Evolutionary conservation across 106 monocot species (phyloP).

Genomic region (Dioscorea dumetorum): DNA sequence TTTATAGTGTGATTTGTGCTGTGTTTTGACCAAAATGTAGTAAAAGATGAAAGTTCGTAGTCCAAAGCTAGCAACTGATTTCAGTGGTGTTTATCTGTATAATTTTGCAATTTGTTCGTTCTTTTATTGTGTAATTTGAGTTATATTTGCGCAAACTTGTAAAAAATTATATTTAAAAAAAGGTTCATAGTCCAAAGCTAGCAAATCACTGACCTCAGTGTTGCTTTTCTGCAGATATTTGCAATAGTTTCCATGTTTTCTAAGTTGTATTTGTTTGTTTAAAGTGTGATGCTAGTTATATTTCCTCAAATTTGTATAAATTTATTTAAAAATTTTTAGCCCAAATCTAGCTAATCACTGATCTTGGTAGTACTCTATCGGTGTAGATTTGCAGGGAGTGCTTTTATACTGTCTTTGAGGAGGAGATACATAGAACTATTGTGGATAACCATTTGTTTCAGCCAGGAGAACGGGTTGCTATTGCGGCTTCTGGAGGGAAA

Average conservation of each 20-base stretch:
- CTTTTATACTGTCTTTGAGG: conserved; percentile 85
- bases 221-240: background rate
- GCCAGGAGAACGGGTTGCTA: conserved; percentile 82
- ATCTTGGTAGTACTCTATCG: background rate
- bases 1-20: background rate
- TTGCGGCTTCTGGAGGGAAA: conserved; percentile 99
- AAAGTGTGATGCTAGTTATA: background rate
- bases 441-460: conserved; percentile 79
- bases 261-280: background rate
- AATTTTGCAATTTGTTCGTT: background rate
- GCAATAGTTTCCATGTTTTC: background rate
- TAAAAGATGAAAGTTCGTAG: background rate
- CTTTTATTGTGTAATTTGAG: background rate
- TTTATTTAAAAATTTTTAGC: no score
- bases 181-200: background rate
- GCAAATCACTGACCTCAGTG: background rate
- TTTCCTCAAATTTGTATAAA: background rate
- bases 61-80: background rate
- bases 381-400: conserved; percentile 92
- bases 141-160: background rate
- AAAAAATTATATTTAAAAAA: background rate
- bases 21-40: background rate
- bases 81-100: background rate
- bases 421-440: conserved; percentile 89
- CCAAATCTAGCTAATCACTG: background rate